phyloP scores from a whole-genome alignment of 768 basidiomycete species.

The Collybiopsis luxurians region DNA sequence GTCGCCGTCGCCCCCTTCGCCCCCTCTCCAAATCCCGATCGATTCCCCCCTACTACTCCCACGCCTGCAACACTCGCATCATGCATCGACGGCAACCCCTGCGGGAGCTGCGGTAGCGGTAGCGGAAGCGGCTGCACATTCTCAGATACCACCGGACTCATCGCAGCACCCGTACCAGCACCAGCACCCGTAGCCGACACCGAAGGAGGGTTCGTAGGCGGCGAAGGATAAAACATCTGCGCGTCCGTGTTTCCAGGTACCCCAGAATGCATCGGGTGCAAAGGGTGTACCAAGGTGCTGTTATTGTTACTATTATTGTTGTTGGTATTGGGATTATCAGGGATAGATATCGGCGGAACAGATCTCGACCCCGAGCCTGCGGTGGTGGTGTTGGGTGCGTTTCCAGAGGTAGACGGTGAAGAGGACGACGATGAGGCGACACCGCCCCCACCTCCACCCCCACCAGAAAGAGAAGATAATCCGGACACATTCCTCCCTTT shows the following conservation, averaged over 20 bases:
- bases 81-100: conserved; percentile 11
- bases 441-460: too few species aligned
- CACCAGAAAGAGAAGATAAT: too few species aligned
- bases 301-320: not conserved
- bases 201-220: conserved; percentile 12
- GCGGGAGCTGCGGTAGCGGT: conserved; percentile 13
- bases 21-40: too few species aligned
- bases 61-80: too few species aligned
- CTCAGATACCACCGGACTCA: conserved; percentile 22
- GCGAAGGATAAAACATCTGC: conserved; percentile 17
- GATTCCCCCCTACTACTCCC: too few species aligned
- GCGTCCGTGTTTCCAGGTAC: not conserved
- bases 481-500: conserved; percentile 31
- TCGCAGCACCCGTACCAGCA: conserved; percentile 2
- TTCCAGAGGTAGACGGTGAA: conserved; percentile 19
- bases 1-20: not conserved
- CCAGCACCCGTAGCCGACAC: not conserved
- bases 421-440: conserved; percentile 20
- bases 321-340: not conserved
- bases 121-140: conserved; percentile 8
- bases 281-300: not conserved
- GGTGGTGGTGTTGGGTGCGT: conserved; percentile 6
- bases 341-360: conserved; percentile 4
- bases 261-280: not conserved
- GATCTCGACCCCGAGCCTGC: not conserved